A percentile compares a stretch with the other conserved stretches of the same genome.
phyloP scores from a whole-genome alignment of 306 rosid genomes.

The Cotoneaster glaucophyllus region DNA sequence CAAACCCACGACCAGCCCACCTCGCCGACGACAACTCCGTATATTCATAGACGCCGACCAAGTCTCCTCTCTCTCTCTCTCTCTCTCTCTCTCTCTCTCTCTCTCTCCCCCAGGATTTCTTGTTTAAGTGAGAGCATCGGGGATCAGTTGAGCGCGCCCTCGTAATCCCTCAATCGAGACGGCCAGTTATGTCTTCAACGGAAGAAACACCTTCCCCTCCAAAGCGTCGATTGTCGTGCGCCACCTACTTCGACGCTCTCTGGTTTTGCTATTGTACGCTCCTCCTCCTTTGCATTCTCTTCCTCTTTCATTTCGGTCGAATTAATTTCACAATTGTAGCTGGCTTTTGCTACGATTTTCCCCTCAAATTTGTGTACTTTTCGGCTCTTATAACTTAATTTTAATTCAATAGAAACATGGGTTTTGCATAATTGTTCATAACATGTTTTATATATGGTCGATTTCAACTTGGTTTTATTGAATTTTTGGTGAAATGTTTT shows the following conservation, averaged over 20 bases:
- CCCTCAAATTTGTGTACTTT: background rate
- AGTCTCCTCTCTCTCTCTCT: too few species aligned
- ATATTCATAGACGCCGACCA: too few species aligned
- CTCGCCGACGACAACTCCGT: too few species aligned
- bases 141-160: background rate
- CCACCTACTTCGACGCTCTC: constrained; percentile 61
- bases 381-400: background rate
- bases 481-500: background rate
- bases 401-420: background rate
- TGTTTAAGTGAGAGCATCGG: background rate
- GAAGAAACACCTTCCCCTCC: constrained; percentile 14
- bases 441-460: background rate
- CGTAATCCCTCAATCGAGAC: background rate
- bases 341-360: background rate
- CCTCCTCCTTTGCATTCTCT: background rate
- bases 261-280: constrained; percentile 81
- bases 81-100: too few species aligned
- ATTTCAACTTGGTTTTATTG: background rate
- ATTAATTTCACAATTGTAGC: background rate
- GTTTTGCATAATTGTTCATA: background rate
- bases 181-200: constrained; percentile 26
- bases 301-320: background rate
- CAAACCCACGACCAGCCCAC: too few species aligned
- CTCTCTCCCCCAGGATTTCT: too few species aligned
- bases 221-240: constrained; percentile 38